Conservation (phyloP, 2,329 filamentous ascomycete species). For the Onygena corvina region DNA sequence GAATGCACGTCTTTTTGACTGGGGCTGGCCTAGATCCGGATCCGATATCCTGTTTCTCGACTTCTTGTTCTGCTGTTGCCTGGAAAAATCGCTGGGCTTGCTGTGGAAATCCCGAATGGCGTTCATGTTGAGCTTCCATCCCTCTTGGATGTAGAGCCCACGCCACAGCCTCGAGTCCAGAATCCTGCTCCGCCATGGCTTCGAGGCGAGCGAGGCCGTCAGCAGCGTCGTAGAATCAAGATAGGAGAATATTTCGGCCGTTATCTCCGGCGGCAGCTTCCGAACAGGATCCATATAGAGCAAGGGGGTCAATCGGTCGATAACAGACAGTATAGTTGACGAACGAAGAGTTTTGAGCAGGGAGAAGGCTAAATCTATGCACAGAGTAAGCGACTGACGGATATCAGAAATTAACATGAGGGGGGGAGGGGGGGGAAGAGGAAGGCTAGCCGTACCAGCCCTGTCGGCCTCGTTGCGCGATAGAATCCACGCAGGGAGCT, state of each 20-base stretch:
- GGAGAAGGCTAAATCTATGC: constrained; percentile 63
- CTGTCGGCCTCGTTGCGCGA: constrained; percentile 43
- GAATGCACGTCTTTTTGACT: constrained; percentile 42
- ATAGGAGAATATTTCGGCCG: constrained; percentile 75
- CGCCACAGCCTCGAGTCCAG: constrained; percentile 81
- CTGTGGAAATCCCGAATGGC: constrained; percentile 59
- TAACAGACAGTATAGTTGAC: constrained; percentile 65
- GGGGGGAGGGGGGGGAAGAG: background rate
- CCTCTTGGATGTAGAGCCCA: constrained; percentile 67
- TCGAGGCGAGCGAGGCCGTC: constrained; percentile 64
- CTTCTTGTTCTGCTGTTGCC: constrained; percentile 29
- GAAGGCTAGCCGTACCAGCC: constrained; percentile 36
- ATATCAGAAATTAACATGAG: no score
- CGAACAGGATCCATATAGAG: constrained; percentile 87
- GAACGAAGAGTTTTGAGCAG: constrained; percentile 69
- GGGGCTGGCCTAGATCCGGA: constrained; percentile 38
- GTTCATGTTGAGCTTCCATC: constrained; percentile 60
- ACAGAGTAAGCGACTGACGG: background rate
- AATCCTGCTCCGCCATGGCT: constrained; percentile 68
- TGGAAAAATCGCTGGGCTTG: constrained; percentile 28
- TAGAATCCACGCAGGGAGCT: constrained; percentile 45
- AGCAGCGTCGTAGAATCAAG: constrained; percentile 72
- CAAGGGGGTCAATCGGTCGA: constrained; percentile 65
- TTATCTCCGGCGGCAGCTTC: constrained; percentile 79
- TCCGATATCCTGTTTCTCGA: constrained; percentile 38